Evolutionary conservation across 139 green algal genomes (phyloP), one percentile per base, ranked within the genome.

Genomic region (Raphidocelis subcapitata): DNA sequence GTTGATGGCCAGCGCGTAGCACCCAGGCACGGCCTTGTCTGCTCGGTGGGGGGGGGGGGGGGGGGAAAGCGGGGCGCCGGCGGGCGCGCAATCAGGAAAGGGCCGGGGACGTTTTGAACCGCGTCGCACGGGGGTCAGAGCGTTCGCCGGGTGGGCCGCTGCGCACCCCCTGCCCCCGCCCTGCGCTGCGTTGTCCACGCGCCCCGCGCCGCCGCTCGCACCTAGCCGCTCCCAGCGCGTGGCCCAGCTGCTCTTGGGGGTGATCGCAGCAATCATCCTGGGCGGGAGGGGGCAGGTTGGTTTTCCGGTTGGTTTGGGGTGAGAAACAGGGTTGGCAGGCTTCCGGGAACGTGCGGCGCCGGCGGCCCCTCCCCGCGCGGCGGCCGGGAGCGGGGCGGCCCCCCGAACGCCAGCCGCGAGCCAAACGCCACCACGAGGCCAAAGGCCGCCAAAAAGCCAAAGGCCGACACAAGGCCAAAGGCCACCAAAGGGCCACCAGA

Each of bases 201-300:
- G 16, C 2, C 63, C 21, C 37, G 26, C 21, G 63, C 37, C 32
- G 32, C 32, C 12, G 35, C n/a, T n/a, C 76, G 76, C 57, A 81
- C 83, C 75, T 14, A 88, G 67, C 52, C 89, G 89, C n/a, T 85
- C 66, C 89, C 89, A 93, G 51, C 91, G 93, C 32, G 77, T 74
- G 47, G 76, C 76, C 90, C 86, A 92, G 74, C 85, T 93, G 21
- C 68, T 75, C 52, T 70, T 63, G 3, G 89, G 89, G 73, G 93
- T 87, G 59, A 94, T 75, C 14, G 92, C 76, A 14, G 81, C 72
- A 1, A 90, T 82, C 62, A 95, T 73, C 62, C 87, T 88, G 81
- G 15, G 35, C 14, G 16, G 26, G 5, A 62, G 28, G 47, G 29
- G 4, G 14, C 14, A 8, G n/a, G 23, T 32, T 31, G n/a, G 15